Evolutionary conservation across 768 basidiomycete species (phyloP).

Genomic region (Tricholoma matsutake): DNA sequence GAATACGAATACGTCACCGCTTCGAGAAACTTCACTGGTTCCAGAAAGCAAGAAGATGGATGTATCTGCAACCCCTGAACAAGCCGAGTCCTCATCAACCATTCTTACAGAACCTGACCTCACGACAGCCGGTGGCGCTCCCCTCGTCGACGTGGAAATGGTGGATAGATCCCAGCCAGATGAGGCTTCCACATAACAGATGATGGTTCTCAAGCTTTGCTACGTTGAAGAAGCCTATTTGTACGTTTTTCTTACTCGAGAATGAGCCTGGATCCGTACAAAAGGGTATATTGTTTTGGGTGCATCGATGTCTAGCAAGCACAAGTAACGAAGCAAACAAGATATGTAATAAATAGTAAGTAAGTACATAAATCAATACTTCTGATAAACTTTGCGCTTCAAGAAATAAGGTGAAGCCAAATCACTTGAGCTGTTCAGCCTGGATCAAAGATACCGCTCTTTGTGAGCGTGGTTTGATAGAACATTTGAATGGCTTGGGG

Average conservation of each 20-base stretch:
- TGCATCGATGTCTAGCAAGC: conserved; percentile 20
- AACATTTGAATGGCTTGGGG: conserved; percentile 60
- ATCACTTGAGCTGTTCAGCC: conserved; percentile 32
- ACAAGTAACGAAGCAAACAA: conserved; percentile 26
- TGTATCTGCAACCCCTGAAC: conserved; percentile 3
- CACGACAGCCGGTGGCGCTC: conserved; percentile 7
- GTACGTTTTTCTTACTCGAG: conserved; percentile 4
- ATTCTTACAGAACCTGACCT: conserved; percentile 6
- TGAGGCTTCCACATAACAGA: conserved; percentile 2
- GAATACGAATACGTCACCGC: conserved; percentile 9
- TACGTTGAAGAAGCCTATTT: conserved; percentile 1
- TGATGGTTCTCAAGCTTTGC: neutral
- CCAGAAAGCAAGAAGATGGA: conserved; percentile 12
- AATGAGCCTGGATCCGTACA: conserved; percentile 5
- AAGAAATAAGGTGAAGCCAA: conserved; percentile 9
- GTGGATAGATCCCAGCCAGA: conserved; percentile 11
- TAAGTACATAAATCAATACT: neutral
- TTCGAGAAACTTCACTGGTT: conserved; percentile 5
- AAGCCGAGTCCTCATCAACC: neutral
- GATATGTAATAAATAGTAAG: conserved; percentile 34
- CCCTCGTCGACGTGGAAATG: conserved; percentile 17
- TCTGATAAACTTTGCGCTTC: neutral
- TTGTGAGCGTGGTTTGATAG: conserved; percentile 57
- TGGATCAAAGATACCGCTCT: conserved; percentile 53
- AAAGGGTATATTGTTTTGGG: conserved; percentile 14